Percentiles rank a stretch among this genome's conserved stretches.
These are phyloP conservation scores for Gentiana dahurica DNA, from an alignment of 257 asterid genomes.

Conservation along the genomic window DNA sequence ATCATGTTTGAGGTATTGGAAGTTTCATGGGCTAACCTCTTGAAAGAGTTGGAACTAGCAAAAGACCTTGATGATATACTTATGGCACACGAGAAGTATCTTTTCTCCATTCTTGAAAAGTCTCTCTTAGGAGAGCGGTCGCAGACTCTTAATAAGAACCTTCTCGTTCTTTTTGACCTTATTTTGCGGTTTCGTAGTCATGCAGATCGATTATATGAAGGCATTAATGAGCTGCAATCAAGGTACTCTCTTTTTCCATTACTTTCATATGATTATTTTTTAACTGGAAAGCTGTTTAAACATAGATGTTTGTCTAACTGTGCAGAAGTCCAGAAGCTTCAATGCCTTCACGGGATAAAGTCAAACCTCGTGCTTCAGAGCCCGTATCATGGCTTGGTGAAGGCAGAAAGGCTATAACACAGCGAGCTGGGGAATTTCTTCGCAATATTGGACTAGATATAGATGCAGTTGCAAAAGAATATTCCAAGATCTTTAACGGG, in stretches of 20 bases:
- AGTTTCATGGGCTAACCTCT: slow-evolving; percentile 85
- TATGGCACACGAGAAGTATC: slow-evolving; percentile 85
- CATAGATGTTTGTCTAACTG: slow-evolving; percentile 8
- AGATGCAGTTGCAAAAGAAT: slow-evolving; percentile 69
- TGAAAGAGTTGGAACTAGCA: slow-evolving; percentile 80
- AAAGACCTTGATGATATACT: slow-evolving; percentile 94
- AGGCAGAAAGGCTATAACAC: slow-evolving; percentile 86
- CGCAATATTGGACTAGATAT: slow-evolving; percentile 65
- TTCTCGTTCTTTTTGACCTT: slow-evolving; percentile 75
- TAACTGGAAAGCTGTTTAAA: not conserved
- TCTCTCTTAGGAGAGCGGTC: slow-evolving; percentile 94
- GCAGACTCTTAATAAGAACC: slow-evolving; percentile 60
- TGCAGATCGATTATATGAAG: slow-evolving; percentile 92
- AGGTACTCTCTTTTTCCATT: slow-evolving; percentile 37
- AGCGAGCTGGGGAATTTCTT: slow-evolving; percentile 80
- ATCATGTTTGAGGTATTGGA: slow-evolving; percentile 98
- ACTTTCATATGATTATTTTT: not conserved
- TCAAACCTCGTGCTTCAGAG: slow-evolving; percentile 43
- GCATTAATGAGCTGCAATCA: slow-evolving; percentile 81
- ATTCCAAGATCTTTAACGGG: slow-evolving; percentile 72
- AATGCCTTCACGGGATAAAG: slow-evolving; percentile 34
- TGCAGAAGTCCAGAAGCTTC: slow-evolving; percentile 53
- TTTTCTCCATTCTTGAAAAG: slow-evolving; percentile 73
- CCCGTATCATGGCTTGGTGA: slow-evolving; percentile 80
- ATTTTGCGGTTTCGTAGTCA: slow-evolving; percentile 75